phyloP scores from a whole-genome alignment of 345 rosid species.

The Populus simonii region DNA sequence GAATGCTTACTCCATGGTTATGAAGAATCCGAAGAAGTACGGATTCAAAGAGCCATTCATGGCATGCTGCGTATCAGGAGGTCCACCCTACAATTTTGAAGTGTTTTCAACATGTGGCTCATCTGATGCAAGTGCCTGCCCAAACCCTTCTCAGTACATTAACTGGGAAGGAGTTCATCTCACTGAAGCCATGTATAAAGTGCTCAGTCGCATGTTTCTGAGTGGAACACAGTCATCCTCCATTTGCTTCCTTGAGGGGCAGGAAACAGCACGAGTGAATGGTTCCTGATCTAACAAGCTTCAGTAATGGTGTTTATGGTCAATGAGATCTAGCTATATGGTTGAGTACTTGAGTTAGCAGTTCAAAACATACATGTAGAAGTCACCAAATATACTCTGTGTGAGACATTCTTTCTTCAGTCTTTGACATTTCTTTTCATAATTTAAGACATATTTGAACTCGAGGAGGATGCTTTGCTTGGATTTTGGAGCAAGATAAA shows the following conservation, averaged over 20 bases:
- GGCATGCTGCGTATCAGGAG: constrained; percentile 78
- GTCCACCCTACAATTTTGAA: constrained; percentile 60
- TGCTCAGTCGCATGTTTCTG: constrained; percentile 60
- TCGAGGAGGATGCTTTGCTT: background rate
- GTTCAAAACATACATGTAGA: background rate
- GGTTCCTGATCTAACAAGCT: background rate
- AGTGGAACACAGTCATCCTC: constrained; percentile 55
- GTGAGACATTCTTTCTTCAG: background rate
- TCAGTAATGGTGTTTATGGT: background rate
- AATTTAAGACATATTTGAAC: background rate
- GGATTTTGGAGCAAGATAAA: background rate
- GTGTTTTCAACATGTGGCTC: constrained; percentile 59
- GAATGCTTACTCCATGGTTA: constrained; percentile 60
- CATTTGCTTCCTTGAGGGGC: constrained; percentile 45
- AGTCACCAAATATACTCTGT: background rate
- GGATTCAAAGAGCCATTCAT: constrained; percentile 71
- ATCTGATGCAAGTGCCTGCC: constrained; percentile 41
- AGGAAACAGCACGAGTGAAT: constrained; percentile 27
- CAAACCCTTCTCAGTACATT: constrained; percentile 53
- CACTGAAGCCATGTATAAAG: constrained; percentile 81
- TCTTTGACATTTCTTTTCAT: background rate
- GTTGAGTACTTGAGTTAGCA: background rate
- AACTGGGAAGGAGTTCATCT: constrained; percentile 99
- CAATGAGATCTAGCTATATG: background rate
- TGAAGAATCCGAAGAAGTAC: constrained; percentile 45